Evolutionary conservation across 306 rosid species (phyloP).

Genomic region (Comarum palustre): DNA sequence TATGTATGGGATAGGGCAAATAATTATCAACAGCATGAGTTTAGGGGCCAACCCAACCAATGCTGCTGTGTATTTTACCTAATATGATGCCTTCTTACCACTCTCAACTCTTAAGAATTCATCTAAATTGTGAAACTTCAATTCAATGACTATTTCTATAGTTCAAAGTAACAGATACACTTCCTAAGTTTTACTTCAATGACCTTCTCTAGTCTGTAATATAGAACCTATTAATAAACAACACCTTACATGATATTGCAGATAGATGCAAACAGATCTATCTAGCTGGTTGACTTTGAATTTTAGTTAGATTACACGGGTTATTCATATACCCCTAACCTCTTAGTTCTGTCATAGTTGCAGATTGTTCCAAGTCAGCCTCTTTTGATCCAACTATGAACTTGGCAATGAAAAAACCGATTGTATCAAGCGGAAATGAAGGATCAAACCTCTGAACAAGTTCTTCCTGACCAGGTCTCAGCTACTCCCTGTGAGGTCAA

Average conservation of each 20-base stretch:
- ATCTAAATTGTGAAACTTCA: conserved; percentile 1
- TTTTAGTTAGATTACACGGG: not conserved
- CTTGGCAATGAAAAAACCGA: conserved; percentile 91
- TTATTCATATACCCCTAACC: not conserved
- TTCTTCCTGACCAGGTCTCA: conserved; percentile 64
- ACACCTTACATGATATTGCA: not conserved
- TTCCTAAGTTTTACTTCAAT: not conserved
- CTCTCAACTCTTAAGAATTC: not conserved
- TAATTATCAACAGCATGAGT: conserved; percentile 14
- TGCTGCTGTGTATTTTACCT: not conserved
- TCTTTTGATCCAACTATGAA: conserved; percentile 68
- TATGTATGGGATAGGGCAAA: conserved; percentile 2
- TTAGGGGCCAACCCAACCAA: not conserved
- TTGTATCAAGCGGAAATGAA: conserved; percentile 69
- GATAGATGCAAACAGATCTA: not conserved
- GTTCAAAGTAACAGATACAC: not conserved
- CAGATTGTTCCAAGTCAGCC: conserved; percentile 8
- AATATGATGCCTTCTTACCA: not conserved
- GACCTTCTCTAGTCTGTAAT: not conserved
- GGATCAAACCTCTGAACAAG: conserved; percentile 88
- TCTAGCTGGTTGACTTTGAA: not conserved
- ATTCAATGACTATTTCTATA: not conserved
- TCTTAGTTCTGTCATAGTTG: not conserved
- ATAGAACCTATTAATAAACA: not conserved
- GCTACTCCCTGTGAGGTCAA: conserved; percentile 63